Evolutionary conservation across 2,329 filamentous ascomycete genomes (phyloP).

Genomic region (Microascus cirrosus): DNA sequence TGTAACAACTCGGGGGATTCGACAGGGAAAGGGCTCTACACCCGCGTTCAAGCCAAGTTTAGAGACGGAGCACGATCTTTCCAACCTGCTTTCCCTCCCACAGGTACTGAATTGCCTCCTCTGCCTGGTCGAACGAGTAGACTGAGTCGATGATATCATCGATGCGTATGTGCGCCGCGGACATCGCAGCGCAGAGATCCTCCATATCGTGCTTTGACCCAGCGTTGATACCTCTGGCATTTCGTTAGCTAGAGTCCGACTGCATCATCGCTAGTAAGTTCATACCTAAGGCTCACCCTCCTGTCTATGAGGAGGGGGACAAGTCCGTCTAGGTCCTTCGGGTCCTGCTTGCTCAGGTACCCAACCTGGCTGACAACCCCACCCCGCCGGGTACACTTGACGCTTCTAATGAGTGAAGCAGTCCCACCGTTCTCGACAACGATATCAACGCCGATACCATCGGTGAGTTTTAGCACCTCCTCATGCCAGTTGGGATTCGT

Average conservation of each 20-base stretch:
- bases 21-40: too few relatives aligned
- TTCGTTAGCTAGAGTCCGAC: neutral
- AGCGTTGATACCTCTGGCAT: constrained; percentile 24
- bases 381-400: constrained; percentile 26
- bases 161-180: constrained; percentile 19
- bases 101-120: neutral
- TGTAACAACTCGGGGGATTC: too few relatives aligned
- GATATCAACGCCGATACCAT: constrained; percentile 20
- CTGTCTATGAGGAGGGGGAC: constrained; percentile 22
- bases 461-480: constrained; percentile 18
- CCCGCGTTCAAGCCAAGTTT: too few relatives aligned
- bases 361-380: constrained; percentile 29
- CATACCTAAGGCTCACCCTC: constrained; percentile 9
- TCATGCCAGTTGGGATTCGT: constrained; percentile 17
- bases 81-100: neutral
- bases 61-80: neutral
- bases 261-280: constrained; percentile 10
- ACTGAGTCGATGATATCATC: constrained; percentile 25
- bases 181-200: constrained; percentile 22
- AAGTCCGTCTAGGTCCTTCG: constrained; percentile 19
- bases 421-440: constrained; percentile 26
- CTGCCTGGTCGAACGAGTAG: constrained; percentile 21
- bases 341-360: constrained; percentile 21
- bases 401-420: constrained; percentile 22
- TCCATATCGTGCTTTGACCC: constrained; percentile 26